Base-by-base conservation (phyloP, 2,329 filamentous ascomycete species). In the Daldinia eschscholtzii region DNA sequence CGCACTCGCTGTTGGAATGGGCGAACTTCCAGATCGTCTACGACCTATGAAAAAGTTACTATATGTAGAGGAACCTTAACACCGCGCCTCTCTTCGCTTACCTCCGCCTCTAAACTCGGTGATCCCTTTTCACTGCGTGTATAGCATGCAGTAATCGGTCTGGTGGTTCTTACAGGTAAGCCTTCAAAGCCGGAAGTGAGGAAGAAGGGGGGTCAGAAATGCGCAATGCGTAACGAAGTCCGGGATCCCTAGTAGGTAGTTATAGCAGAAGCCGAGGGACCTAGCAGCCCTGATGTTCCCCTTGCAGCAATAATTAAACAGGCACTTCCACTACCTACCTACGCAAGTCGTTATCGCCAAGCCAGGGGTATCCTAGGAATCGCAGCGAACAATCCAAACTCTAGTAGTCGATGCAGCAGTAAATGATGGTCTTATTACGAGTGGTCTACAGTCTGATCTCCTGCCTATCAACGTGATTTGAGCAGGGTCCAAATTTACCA, bases 401-500 rank as follows among this genome's bases (percentile, higher is more conserved):
- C 50, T 28, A 20, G 57, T 56, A 60, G 65, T 23, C 53, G 64
- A 63, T 35, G 33, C 39, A 35, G 57, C 57, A 10, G 48, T 15
- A 53, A 33, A 33, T 33, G 30, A 33, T 33, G 9, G 9, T 59
- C n/a, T 46, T 64, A 55, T 66, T 61, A 64, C 63, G 58, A 61
- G 61, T 59, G 61, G 64, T 50, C 30, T 33, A 33, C 9, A 9
- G 30, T 33, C 64, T 66, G 73, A 74, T 73, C 72, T 63, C 50
- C 67, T 74, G 72, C 53, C 64, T 67, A 63, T 70, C 65, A 71
- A 71, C 61, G 57, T 61, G 44, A 60, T 67, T 71, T 69, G 64
- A 52, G 60, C 46, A 64, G 63, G 61, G 64, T 65, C 67, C 64
- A 70, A 70, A 73, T 75, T 73, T 73, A 74, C 67, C 53, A 73